A percentile compares a stretch with the other conserved stretches of the same genome.
Evolutionary conservation across 208 protist genomes (phyloP).

Genomic region (Trypanosoma lewisi): DNA sequence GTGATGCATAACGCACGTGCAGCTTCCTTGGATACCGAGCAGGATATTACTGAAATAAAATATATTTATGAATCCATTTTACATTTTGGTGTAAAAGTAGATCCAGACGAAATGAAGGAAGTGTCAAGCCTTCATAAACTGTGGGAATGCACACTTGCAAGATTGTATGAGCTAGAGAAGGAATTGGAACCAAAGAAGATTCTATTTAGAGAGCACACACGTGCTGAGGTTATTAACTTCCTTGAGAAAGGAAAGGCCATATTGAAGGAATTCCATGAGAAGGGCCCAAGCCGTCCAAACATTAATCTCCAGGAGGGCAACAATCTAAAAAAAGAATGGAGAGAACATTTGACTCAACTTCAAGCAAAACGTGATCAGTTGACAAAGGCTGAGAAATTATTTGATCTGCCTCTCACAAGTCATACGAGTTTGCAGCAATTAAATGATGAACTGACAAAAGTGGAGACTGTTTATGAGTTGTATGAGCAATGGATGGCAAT

Average conservation of each 20-base stretch:
- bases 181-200: constrained; percentile 91
- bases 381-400: constrained; percentile 95
- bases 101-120: constrained; percentile 73
- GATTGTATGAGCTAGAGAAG: constrained; percentile 75
- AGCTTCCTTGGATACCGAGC: constrained; percentile 91
- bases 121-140: constrained; percentile 74
- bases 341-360: constrained; percentile 66
- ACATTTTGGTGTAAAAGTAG: constrained; percentile 89
- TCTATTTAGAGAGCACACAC: constrained; percentile 93
- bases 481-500: constrained; percentile 92
- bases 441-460: constrained; percentile 86
- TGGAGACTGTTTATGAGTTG: constrained; percentile 93
- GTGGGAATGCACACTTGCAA: constrained; percentile 85
- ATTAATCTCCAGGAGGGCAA: constrained; percentile 92
- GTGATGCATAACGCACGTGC: constrained; percentile 91
- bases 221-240: constrained; percentile 88
- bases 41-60: constrained; percentile 92
- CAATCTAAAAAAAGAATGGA: constrained; percentile 87
- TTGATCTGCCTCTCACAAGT: constrained; percentile 93
- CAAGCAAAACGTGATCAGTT: constrained; percentile 89
- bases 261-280: constrained; percentile 70
- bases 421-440: constrained; percentile 92
- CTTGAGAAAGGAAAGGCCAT: constrained; percentile 46
- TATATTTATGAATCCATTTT: constrained; percentile 94
- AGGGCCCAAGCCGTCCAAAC: constrained; percentile 78